These are phyloP conservation scores for Gossypium arboreum DNA, from an alignment of 345 rosid species.

Conservation along the genomic window DNA sequence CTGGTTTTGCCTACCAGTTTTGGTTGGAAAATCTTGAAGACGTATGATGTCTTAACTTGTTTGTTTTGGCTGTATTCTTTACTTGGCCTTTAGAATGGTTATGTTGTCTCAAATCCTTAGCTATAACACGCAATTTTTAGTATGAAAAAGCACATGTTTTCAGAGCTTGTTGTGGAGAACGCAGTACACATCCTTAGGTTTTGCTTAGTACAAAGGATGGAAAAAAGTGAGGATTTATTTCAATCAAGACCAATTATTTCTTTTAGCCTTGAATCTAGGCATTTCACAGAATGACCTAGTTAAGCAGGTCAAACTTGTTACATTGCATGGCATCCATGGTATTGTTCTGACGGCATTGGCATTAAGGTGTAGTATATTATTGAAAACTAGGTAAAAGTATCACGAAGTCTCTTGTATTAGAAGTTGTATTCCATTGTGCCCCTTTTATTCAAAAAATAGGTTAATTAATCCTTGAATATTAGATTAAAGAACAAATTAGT, in stretches of 20 bases:
- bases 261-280: background rate
- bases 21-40: background rate
- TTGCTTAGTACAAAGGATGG: too few species aligned
- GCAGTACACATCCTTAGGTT: too few species aligned
- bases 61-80: background rate
- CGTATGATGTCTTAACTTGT: background rate
- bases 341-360: background rate
- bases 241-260: background rate
- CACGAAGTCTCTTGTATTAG: background rate
- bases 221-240: background rate
- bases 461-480: too few species aligned
- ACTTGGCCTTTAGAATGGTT: background rate
- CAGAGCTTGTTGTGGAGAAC: too few species aligned
- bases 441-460: too few species aligned
- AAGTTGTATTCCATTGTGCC: too few species aligned
- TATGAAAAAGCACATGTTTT: too few species aligned
- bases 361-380: background rate
- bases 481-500: too few species aligned
- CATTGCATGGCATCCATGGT: background rate
- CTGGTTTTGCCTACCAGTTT: background rate
- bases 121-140: too few species aligned
- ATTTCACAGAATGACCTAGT: background rate
- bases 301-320: background rate
- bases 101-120: constrained; percentile 17
- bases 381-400: background rate